Percentiles rank a stretch among this genome's conserved stretches.
These are phyloP conservation scores for Colletotrichum incanum DNA, from an alignment of 2,329 filamentous ascomycete species.

Conservation along the genomic window DNA sequence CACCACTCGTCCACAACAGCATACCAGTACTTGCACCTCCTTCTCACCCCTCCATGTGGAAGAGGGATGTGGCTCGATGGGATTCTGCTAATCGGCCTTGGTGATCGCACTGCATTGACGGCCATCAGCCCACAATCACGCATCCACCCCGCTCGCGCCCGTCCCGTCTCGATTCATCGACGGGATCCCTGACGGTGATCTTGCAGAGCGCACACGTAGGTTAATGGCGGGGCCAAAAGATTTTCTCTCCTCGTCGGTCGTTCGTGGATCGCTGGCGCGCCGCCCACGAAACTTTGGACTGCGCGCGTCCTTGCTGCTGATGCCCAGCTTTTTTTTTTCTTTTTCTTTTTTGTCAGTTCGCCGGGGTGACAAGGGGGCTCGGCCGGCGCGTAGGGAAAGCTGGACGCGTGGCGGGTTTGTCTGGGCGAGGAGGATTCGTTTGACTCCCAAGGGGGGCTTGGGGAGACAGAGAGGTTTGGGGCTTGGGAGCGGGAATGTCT, in stretches of 20 bases:
- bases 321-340: neutral
- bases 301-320: neutral
- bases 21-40: no score
- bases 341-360: no score
- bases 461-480: neutral
- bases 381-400: neutral
- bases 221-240: no score
- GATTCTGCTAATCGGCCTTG: neutral
- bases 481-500: neutral
- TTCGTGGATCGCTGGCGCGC: constrained; percentile 16
- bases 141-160: constrained; percentile 1
- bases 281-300: constrained; percentile 22
- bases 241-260: neutral
- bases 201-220: neutral
- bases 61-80: neutral
- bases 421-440: constrained; percentile 30
- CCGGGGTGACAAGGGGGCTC: no score
- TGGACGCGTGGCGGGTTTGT: constrained; percentile 7
- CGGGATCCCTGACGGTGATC: constrained; percentile 38
- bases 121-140: constrained; percentile 28
- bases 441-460: constrained; percentile 12
- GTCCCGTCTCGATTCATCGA: constrained; percentile 26
- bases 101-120: constrained; percentile 29
- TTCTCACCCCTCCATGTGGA: neutral
- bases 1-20: neutral